These are phyloP conservation scores for Chlorella ohadii DNA, from an alignment of 139 green algal genomes.

Conservation along the genomic window DNA sequence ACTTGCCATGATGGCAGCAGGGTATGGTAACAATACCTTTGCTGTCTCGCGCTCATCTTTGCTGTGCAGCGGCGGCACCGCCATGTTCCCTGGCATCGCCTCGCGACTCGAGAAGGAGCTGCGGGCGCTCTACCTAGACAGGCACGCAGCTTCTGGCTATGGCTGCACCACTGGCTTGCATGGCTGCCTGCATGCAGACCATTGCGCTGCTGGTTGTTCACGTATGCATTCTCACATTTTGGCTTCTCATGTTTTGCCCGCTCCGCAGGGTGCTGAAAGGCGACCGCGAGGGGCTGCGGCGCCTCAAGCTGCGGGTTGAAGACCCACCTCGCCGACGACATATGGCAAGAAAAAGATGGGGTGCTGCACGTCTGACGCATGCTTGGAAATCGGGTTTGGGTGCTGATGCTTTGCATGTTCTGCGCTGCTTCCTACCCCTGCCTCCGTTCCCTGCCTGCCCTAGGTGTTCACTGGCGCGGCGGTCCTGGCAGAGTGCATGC, in stretches of 20 bases:
- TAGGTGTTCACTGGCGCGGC: slow-evolving; percentile 74
- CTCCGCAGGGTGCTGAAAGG: slow-evolving; percentile 12
- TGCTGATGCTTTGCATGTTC: too few relatives aligned
- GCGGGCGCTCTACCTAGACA: slow-evolving; percentile 57
- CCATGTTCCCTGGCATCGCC: slow-evolving; percentile 80
- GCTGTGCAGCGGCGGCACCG: slow-evolving; percentile 62
- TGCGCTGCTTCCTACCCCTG: neutral
- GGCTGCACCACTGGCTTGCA: too few relatives aligned
- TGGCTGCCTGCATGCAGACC: too few relatives aligned
- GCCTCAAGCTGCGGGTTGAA: slow-evolving; percentile 69
- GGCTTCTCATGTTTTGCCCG: neutral
- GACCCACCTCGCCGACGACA: slow-evolving; percentile 78
- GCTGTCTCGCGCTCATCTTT: too few relatives aligned
- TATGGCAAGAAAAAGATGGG: too few relatives aligned
- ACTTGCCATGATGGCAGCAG: too few relatives aligned
- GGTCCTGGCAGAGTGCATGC: slow-evolving; percentile 88
- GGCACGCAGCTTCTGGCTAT: too few relatives aligned
- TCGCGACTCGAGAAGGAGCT: slow-evolving; percentile 78
- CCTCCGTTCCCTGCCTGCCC: neutral
- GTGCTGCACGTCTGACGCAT: too few relatives aligned
- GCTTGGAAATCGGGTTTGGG: too few relatives aligned
- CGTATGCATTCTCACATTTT: neutral
- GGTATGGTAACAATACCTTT: too few relatives aligned
- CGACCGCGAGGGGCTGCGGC: slow-evolving; percentile 3
- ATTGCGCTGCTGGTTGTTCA: neutral